Evolutionary conservation across 2,329 filamentous ascomycete genomes (phyloP), one percentile per base, ranked within the genome.

Genomic region (Fusarium ramigenum): DNA sequence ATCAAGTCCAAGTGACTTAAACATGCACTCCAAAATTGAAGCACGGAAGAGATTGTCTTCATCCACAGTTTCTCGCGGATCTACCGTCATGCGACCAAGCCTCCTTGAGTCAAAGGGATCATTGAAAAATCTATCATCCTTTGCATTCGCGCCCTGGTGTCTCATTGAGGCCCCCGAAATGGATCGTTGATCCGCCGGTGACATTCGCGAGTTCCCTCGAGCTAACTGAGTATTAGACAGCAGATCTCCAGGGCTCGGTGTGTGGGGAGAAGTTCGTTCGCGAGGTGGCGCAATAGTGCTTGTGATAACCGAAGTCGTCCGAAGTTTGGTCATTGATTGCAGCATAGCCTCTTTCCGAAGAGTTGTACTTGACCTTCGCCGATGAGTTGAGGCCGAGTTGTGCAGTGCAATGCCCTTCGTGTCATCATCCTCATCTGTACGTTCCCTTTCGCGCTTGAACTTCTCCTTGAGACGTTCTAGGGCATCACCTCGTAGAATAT

Each of bases 1-100:
- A 25, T 91, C 93, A 63, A 99, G 84, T 0, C 96, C 96, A 68
- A 99, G 93, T 1, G 95, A 93, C 79, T 96, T 98, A 83, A 97
- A 96, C 84, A 99, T 97, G 79, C 96, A 98, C 75, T 97, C 94
- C 28, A 98, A 84, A 21, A 99, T 94, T 0, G 95, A 97, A 66
- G 94, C 92, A 44, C 97, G 89, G 81, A 99, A 98, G 11, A 97
- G 83, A 52, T 92, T 90, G 77, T 98, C 96, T 79, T 98, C 96
- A 73, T 97, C 94, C 12, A 95, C 84, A 0, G 93, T 93, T 63
- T 98, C 95, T 73, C 95, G 91, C 9, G 92, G 89, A 76, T 94
- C 92, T 36, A 89, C 83, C 10, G 84, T 84, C 39, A 86, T 83
- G 50, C 87, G 85, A 50, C 83, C 83, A 40, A 85, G 84, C 57